Conservation (phyloP, 108 stramenopile genomes). For the Fragilariopsis cylindrus region DNA sequence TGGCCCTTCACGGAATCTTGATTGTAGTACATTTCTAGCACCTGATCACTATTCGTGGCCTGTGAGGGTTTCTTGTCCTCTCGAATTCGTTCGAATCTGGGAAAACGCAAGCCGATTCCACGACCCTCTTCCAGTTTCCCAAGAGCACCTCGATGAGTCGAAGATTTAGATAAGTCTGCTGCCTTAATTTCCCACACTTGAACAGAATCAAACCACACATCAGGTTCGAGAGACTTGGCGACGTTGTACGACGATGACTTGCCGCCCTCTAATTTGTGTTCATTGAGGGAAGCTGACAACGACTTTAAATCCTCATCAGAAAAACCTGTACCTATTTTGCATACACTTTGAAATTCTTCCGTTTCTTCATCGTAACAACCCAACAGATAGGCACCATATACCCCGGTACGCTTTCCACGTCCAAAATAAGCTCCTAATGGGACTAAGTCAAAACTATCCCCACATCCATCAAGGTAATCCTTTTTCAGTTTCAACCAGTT, state of each 20-base stretch:
- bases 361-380: conserved; percentile 97
- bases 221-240: conserved; percentile 80
- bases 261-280: conserved; percentile 53
- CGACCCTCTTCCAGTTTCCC: conserved; percentile 82
- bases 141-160: conserved; percentile 86
- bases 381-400: conserved; percentile 97
- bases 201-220: conserved; percentile 96
- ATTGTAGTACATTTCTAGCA: conserved; percentile 93
- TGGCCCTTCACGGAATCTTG: conserved; percentile 81
- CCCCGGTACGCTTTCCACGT: conserved; percentile 92
- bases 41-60: conserved; percentile 95
- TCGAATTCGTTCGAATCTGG: conserved; percentile 96
- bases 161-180: conserved; percentile 94
- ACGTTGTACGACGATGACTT: conserved; percentile 87
- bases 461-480: conserved; percentile 98
- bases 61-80: conserved; percentile 97
- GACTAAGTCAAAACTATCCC: conserved; percentile 98
- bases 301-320: conserved; percentile 92
- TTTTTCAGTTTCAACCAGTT: conserved; percentile 99
- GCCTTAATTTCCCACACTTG: conserved; percentile 99
- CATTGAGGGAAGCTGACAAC: conserved; percentile 73
- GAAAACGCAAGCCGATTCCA: conserved; percentile 98
- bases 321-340: conserved; percentile 99
- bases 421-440: conserved; percentile 98
- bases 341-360: conserved; percentile 97